Percentiles rank a stretch among this genome's conserved stretches.
Evolutionary conservation across 495 filamentous ascomycete species (phyloP).

Genomic region (Gamarada debralockiae): DNA sequence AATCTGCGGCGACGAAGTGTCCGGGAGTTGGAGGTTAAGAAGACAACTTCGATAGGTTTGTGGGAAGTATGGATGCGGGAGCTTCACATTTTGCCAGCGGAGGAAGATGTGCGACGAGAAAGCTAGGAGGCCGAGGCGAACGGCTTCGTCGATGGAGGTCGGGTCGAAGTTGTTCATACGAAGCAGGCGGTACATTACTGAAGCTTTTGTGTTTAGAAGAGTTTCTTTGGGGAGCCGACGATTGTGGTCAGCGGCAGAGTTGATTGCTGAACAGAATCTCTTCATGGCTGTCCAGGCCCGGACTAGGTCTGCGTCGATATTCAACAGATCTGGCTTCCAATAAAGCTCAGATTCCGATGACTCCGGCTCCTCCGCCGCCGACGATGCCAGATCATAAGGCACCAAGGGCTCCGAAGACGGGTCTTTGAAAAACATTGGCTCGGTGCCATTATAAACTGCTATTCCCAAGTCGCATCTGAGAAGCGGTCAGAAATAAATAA

Average conservation of each 20-base stretch:
- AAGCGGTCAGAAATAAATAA: too few relatives aligned
- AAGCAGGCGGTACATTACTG: conserved; percentile 40
- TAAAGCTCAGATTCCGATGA: not conserved
- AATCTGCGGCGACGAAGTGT: conserved; percentile 12
- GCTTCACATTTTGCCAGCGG: conserved; percentile 29
- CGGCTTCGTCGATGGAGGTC: conserved; percentile 28
- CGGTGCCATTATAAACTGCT: conserved; percentile 24
- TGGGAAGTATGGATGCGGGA: conserved; percentile 26
- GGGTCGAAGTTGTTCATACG: conserved; percentile 25
- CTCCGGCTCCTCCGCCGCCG: too few relatives aligned
- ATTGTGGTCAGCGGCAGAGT: conserved; percentile 25
- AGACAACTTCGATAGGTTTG: not conserved
- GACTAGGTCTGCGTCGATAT: too few relatives aligned
- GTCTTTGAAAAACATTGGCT: conserved; percentile 31
- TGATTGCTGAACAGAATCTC: conserved; percentile 34
- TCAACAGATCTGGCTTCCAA: conserved; percentile 17
- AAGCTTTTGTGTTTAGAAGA: conserved; percentile 34
- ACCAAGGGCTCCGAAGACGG: conserved; percentile 20
- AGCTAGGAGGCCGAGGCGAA: conserved; percentile 37
- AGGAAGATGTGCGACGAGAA: conserved; percentile 37
- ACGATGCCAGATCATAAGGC: too few relatives aligned
- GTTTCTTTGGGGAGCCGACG: conserved; percentile 25
- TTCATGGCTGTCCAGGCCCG: conserved; percentile 30
- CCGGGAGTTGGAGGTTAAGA: not conserved
- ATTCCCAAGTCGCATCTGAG: conserved; percentile 27